A percentile compares a stretch with the other conserved stretches of the same genome.
Evolutionary conservation across 2,329 filamentous ascomycete genomes (phyloP).

Genomic region (Aspergillus luchuensis): DNA sequence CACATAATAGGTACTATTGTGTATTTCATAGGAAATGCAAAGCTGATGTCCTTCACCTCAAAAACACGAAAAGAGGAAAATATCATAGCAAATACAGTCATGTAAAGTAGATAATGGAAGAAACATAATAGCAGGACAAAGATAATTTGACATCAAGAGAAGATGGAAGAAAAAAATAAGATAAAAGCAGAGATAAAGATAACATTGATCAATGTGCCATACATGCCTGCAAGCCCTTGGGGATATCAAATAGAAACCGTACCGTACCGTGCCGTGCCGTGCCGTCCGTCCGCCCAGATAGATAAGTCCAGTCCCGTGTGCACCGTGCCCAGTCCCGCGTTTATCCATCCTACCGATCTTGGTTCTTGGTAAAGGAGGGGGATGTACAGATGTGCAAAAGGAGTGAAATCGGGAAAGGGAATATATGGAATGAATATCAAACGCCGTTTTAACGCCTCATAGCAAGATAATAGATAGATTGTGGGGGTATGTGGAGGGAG

Average conservation of each 20-base stretch:
- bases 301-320: not conserved
- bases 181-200: not conserved
- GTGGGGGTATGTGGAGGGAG: not conserved
- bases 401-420: not conserved
- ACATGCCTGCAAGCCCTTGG: not conserved
- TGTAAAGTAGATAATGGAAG: too few species aligned
- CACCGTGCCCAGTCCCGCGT: not conserved
- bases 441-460: not conserved
- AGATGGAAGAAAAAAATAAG: too few species aligned
- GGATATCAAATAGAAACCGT: too few species aligned
- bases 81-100: too few species aligned
- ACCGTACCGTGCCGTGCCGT: too few species aligned
- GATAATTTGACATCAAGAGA: not conserved
- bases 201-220: not conserved
- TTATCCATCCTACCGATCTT: not conserved
- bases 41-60: too few species aligned
- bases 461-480: not conserved
- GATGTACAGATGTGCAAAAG: too few species aligned
- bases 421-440: not conserved
- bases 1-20: too few species aligned
- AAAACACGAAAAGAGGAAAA: too few species aligned
- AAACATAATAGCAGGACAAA: not conserved
- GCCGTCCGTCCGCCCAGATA: not conserved
- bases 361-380: too few species aligned
- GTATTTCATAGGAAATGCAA: too few species aligned